phyloP scores from a whole-genome alignment of 2,329 filamentous ascomycete genomes.

The Colletotrichum echinochloae region DNA sequence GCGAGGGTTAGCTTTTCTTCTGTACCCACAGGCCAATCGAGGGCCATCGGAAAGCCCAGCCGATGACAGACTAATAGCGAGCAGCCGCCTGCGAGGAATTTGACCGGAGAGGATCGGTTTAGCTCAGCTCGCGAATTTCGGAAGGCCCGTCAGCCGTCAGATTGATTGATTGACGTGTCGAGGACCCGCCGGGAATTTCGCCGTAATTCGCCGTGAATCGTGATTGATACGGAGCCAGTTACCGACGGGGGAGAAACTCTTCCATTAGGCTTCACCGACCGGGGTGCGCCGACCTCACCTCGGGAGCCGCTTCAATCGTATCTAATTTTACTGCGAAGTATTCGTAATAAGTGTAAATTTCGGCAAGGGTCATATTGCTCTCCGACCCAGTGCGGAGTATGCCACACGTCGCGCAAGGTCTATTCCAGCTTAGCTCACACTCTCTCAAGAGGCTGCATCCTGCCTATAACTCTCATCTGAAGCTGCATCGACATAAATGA shows the following conservation, averaged over 20 bases:
- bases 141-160: background rate
- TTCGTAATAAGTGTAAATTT: background rate
- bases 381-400: background rate
- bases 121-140: slow-evolving; percentile 16
- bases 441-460: background rate
- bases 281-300: slow-evolving; percentile 20
- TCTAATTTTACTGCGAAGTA: too few species aligned
- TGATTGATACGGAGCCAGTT: slow-evolving; percentile 32
- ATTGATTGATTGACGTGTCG: slow-evolving; percentile 3
- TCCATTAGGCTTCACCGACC: slow-evolving; percentile 12
- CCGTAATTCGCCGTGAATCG: slow-evolving; percentile 33
- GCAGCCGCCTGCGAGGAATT: slow-evolving; percentile 28
- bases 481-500: background rate
- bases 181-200: slow-evolving; percentile 15
- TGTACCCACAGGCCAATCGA: slow-evolving; percentile 16
- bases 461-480: background rate
- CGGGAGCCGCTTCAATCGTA: background rate
- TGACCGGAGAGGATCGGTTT: slow-evolving; percentile 16
- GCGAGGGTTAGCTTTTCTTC: slow-evolving; percentile 20
- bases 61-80: background rate
- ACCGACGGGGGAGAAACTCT: background rate
- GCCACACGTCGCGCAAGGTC: background rate
- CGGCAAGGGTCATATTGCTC: background rate
- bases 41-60: background rate
- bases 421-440: background rate